Evolutionary conservation across 495 filamentous ascomycete genomes (phyloP), one percentile per base, ranked within the genome.

Genomic region (Tuber indicum): DNA sequence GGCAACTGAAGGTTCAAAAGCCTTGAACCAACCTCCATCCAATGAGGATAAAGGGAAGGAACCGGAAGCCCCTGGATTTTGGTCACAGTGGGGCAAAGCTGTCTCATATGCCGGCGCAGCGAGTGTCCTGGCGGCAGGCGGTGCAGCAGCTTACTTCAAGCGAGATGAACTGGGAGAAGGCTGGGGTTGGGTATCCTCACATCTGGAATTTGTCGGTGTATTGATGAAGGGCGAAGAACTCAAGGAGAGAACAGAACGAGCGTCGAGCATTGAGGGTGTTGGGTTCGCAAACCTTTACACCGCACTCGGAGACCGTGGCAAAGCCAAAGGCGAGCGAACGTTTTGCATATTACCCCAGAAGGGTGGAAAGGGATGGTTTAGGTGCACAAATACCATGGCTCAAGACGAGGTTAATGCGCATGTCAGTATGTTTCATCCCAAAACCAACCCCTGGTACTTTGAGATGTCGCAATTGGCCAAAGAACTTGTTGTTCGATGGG

Each of bases 191-290:
- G 92, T 92, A 23, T 90, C 91, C 16, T 93, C 92, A 23, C 96
- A 99, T 85, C 90, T 99, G n/a, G 94, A 94, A 83, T 99, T 99
- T 80, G 91, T 98, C 3, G 94, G 94, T 1, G 95, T 92, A 82
- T 88, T 99, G 5, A 90, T 91, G 76, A 90, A 93, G 39, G 88
- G 88, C 14, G 89, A 92, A 74, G 94, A 97, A 78, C 85, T 98
- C 46, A 88, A 89, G 69, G 87, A 87, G 76, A 89, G 96, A 8
- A 86, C 96, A 39, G 84, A 83, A 21, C 85, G 84, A 74, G 86
- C 93, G 82, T 86, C 88, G 21, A 85, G 85, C n/a, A 84, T 94
- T 16, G 84, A 88, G 0, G 84, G 87, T 12, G 88, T 97, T 45
- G 90, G 91, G 4, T 95, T 92, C 80, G 89, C 89, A 43, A 92